Base-by-base conservation (phyloP, 306 rosid genomes). In the Gillenia trifoliata region DNA sequence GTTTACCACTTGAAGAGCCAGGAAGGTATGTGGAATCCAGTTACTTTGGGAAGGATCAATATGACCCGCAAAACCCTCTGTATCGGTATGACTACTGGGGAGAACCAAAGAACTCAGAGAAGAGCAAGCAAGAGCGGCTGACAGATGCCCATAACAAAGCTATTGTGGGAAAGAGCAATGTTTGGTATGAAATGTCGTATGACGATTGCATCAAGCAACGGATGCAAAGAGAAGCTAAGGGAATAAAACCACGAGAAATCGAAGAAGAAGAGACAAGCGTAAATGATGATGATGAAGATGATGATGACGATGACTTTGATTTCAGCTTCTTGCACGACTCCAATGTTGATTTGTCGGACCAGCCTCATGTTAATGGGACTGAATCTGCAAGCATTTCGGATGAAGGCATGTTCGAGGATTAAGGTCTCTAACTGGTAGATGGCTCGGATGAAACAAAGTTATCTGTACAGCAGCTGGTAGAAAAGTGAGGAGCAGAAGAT, bases 41-140 rank as follows among this genome's bases (percentile, higher is more conserved):
- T 79, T 83, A 69, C 83, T 91, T 90, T 41, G 93, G 93, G 43
- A 94, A 90, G 73, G 96, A 78, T 78, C 74, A 87, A 47, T 91
- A 87, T 68, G 97, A 94, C 84, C 96, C 96, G 1, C 30, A 81
- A 40, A 94, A 78, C 67, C 85, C 96, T 77, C 93, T 94, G n/a
- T 88, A 92, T 70, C 94, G 96, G 12, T 89, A 87, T 68, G 99
- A 92, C 81, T 90, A 92, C 56, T 92, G 99, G 99, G 99, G 97
- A 28, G 99, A 91, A 68, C 99, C 97, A 60, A 88, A 94, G 86
- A 90, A 92, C 81, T 94, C 98, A 17, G 98, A 94, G 68, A 90
- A 92, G 88, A 90, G 97, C 83, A 87, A 84, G 82, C 89, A 81
- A 86, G 89, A 88, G 75, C 73, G 96, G 78, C 80, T 86, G 87